These are phyloP conservation scores for Pisolithus marmoratus DNA, from an alignment of 768 basidiomycete species.

Conservation along the genomic window DNA sequence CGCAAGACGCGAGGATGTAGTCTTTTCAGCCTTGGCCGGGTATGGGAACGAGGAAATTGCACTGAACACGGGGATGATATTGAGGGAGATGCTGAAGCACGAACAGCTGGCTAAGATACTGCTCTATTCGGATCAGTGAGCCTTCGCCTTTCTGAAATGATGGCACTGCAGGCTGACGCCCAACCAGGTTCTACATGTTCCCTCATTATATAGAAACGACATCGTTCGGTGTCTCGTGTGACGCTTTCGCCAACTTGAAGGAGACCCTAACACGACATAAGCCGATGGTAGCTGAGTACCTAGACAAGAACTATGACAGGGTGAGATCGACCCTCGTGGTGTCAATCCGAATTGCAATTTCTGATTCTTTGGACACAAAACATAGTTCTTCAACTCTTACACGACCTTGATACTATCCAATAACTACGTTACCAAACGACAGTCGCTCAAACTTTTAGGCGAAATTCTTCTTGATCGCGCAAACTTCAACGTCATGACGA, in stretches of 20 bases:
- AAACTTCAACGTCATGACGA: constrained; percentile 98
- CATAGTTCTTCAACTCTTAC: constrained; percentile 95
- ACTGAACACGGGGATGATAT: constrained; percentile 95
- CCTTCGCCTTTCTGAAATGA: constrained; percentile 9
- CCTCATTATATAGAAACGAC: constrained; percentile 96
- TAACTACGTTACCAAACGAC: constrained; percentile 99
- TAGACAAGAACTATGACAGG: constrained; percentile 95
- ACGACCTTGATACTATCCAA: constrained; percentile 86
- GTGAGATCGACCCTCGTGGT: constrained; percentile 37
- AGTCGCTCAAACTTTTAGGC: constrained; percentile 95
- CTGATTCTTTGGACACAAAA: neutral
- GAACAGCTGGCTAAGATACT: constrained; percentile 87
- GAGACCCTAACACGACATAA: constrained; percentile 97
- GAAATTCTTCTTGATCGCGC: constrained; percentile 97
- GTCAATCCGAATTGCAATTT: neutral
- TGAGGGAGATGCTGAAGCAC: constrained; percentile 94
- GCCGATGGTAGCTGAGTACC: constrained; percentile 94
- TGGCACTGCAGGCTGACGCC: constrained; percentile 1
- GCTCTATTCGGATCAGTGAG: constrained; percentile 91
- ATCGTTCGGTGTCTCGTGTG: constrained; percentile 96
- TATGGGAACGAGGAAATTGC: constrained; percentile 96
- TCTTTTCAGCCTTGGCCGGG: constrained; percentile 83
- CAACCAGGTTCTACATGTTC: constrained; percentile 85
- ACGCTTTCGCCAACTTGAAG: constrained; percentile 96
- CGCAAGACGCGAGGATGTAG: constrained; percentile 64